A percentile compares a stretch with the other conserved stretches of the same genome.
These are phyloP conservation scores for Flammula alnicola DNA, from an alignment of 1,284 basidiomycete genomes.

Conservation along the genomic window DNA sequence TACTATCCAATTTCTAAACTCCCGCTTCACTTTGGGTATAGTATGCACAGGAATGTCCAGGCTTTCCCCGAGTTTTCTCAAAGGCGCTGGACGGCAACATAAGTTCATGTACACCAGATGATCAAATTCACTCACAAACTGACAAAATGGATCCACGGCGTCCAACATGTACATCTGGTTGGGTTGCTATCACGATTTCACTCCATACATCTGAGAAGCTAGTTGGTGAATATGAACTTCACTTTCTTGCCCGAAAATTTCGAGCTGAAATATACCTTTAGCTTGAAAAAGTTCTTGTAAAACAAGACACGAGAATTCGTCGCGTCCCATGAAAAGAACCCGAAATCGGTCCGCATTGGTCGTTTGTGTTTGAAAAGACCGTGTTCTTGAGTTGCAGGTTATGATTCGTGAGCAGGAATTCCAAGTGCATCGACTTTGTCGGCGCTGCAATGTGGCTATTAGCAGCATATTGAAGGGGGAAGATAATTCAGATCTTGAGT, in stretches of 20 bases:
- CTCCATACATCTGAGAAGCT: constrained; percentile 61
- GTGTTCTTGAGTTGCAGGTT: neutral
- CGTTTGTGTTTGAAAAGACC: constrained; percentile 3
- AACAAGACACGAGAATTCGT: constrained; percentile 71
- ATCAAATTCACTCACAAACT: constrained; percentile 48
- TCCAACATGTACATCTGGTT: constrained; percentile 59
- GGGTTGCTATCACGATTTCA: constrained; percentile 60
- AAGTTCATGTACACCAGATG: constrained; percentile 7
- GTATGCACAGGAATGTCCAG: constrained; percentile 55
- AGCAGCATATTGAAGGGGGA: too few relatives aligned
- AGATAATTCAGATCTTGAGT: too few relatives aligned
- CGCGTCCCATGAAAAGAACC: constrained; percentile 74
- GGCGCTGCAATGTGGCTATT: neutral
- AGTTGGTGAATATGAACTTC: constrained; percentile 16
- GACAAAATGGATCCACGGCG: constrained; percentile 53
- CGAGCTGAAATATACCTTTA: constrained; percentile 40
- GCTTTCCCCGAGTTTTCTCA: constrained; percentile 56
- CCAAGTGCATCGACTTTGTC: neutral
- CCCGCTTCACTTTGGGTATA: constrained; percentile 59
- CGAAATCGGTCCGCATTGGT: constrained; percentile 15
- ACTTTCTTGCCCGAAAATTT: constrained; percentile 1
- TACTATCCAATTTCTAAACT: constrained; percentile 67
- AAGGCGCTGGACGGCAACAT: constrained; percentile 49
- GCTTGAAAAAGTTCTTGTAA: constrained; percentile 56
- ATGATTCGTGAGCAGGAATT: neutral